Evolutionary conservation across 768 basidiomycete genomes (phyloP), one percentile per base, ranked within the genome.

Genomic region (Galerina marginata): DNA sequence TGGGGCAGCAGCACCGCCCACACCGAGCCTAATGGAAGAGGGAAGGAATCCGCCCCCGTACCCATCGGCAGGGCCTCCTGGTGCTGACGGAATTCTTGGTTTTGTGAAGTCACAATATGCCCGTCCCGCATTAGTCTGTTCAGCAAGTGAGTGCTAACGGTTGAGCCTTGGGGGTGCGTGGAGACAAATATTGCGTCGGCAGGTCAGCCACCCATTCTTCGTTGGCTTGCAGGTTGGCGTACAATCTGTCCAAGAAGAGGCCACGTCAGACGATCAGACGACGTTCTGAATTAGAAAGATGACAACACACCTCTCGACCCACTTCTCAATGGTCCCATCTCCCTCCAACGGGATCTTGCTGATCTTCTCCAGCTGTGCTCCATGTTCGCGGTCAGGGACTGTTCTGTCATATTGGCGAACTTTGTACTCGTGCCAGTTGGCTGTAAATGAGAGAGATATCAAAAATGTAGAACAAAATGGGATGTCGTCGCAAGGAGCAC

Each of bases 341-440:
- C 97, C 97, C 71, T 99, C 97, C 26, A 99, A 79, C 6, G 96
- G 91, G 59, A 98, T 92, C 64, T 83, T 81, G 0, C 92, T 94
- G 54, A 97, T 79, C 69, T 90, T 90, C 61, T 92, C 87, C 33
- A 92, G 76, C 60, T 72, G 72, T 38, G 89, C 83, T 15, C 79
- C 74, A 74, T 92, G 74, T 65, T 81, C 75, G 59, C 78, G 65
- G 65, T 88, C 86, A 96, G 79, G 14, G 95, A 91, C 37, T 87
- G 83, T 42, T 83, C 85, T 77, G 91, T 88, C 86, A 94, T 93
- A 48, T 83, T 86, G 3, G 89, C 90, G 65, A 96, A 91, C 71
- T 94, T 96, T 23, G 77, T 78, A 63, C 91, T 92, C 1, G 94
- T 94, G 6, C 92, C 93, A 11, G 91, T 95, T 2, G 91, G 92